A percentile compares a stretch with the other conserved stretches of the same genome.
phyloP scores from a whole-genome alignment of 2,329 filamentous ascomycete genomes.

The Fonsecaea pedrosoi region DNA sequence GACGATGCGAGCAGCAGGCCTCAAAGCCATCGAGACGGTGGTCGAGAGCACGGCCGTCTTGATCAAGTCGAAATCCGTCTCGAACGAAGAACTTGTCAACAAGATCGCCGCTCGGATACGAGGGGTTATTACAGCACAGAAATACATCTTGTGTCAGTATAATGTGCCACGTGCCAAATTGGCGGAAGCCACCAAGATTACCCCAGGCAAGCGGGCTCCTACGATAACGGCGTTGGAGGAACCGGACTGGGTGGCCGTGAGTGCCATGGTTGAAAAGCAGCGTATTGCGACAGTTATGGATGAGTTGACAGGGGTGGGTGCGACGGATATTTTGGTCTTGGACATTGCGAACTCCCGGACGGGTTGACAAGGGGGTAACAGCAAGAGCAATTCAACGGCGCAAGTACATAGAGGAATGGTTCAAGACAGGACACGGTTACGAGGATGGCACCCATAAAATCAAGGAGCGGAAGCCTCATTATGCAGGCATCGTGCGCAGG shows the following conservation, averaged over 20 bases:
- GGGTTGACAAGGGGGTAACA: slow-evolving; percentile 34
- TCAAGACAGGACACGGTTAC: not conserved
- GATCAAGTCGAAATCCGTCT: slow-evolving; percentile 85
- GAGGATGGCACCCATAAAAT: not conserved
- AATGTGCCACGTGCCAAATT: slow-evolving; percentile 80
- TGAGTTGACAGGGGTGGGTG: slow-evolving; percentile 74
- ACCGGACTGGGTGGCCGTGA: slow-evolving; percentile 92
- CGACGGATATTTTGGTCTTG: slow-evolving; percentile 82
- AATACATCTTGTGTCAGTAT: slow-evolving; percentile 94
- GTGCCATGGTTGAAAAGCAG: slow-evolving; percentile 90
- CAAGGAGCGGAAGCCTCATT: not conserved
- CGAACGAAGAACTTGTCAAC: slow-evolving; percentile 79
- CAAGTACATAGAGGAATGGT: slow-evolving; percentile 4
- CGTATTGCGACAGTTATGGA: slow-evolving; percentile 87
- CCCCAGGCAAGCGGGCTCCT: slow-evolving; percentile 90
- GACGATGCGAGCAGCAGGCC: slow-evolving; percentile 94
- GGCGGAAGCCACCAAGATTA: slow-evolving; percentile 73
- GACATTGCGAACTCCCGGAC: slow-evolving; percentile 81
- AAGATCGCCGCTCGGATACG: slow-evolving; percentile 85
- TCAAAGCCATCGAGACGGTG: slow-evolving; percentile 94
- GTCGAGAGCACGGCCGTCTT: slow-evolving; percentile 86
- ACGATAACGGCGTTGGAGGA: slow-evolving; percentile 90
- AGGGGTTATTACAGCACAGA: slow-evolving; percentile 94
- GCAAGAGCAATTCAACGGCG: not conserved
- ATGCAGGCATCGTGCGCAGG: not conserved